Evolutionary conservation across 306 rosid genomes (phyloP).

Genomic region (Inga oerstediana): DNA sequence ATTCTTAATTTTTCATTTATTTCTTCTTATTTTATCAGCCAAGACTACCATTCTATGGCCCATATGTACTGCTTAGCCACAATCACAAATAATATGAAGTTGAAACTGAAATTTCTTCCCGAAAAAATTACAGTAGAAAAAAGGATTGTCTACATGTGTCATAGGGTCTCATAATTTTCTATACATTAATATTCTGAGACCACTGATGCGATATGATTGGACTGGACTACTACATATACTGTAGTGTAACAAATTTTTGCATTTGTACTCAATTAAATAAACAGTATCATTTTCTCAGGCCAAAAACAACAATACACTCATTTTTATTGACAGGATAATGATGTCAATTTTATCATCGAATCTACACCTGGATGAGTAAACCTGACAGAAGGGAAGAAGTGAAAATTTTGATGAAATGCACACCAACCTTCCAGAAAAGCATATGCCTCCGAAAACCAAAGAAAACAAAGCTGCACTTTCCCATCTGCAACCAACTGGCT

Average conservation of each 20-base stretch:
- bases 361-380: background rate
- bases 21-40: background rate
- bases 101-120: background rate
- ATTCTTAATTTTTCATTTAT: background rate
- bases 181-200: background rate
- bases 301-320: background rate
- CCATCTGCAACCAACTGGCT: constrained; percentile 73
- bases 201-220: background rate
- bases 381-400: background rate
- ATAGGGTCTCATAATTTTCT: background rate
- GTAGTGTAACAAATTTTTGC: background rate
- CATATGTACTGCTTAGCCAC: background rate
- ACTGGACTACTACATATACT: background rate
- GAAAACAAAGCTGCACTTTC: constrained; percentile 81
- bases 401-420: background rate
- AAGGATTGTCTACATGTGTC: background rate
- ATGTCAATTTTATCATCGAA: background rate
- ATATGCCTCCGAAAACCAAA: constrained; percentile 67
- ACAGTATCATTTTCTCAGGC: background rate
- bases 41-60: background rate
- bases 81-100: background rate
- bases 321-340: background rate
- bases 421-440: constrained; percentile 81
- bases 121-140: background rate
- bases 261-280: constrained; percentile 8